phyloP scores from a whole-genome alignment of 2,329 filamentous ascomycete species.

The Didymella arachidicola region DNA sequence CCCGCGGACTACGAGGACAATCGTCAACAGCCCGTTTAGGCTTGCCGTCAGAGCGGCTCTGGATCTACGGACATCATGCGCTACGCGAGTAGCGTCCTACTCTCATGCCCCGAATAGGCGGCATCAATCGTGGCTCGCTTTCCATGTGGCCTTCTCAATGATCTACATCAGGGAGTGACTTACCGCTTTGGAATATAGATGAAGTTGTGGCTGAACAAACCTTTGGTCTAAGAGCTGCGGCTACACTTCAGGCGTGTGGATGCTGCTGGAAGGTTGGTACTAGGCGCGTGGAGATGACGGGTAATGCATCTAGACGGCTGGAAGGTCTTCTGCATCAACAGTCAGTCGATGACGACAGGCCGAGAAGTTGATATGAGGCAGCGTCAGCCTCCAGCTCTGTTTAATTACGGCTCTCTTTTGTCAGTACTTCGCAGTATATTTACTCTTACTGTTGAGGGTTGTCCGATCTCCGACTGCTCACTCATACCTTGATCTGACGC shows the following conservation, averaged over 20 bases:
- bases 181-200: constrained; percentile 3
- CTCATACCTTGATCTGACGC: neutral
- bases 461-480: neutral
- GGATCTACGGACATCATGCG: constrained; percentile 6
- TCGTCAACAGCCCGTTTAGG: constrained; percentile 7
- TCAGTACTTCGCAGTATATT: neutral
- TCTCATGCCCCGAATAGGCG: constrained; percentile 2
- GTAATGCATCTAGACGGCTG: neutral
- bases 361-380: neutral
- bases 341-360: constrained; percentile 11
- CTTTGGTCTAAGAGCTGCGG: constrained; percentile 7
- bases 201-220: constrained; percentile 5
- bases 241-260: neutral
- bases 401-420: neutral
- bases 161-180: constrained; percentile 12
- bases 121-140: neutral
- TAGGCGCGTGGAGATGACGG: constrained; percentile 11
- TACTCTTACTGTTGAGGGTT: neutral
- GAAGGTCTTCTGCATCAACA: neutral
- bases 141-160: constrained; percentile 9
- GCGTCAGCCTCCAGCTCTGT: neutral
- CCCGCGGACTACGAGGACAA: neutral
- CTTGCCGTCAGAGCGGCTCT: constrained; percentile 9
- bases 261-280: neutral
- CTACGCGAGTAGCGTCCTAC: constrained; percentile 1